Base-by-base conservation (phyloP, 768 basidiomycete species). In the Leccinum broughii region DNA sequence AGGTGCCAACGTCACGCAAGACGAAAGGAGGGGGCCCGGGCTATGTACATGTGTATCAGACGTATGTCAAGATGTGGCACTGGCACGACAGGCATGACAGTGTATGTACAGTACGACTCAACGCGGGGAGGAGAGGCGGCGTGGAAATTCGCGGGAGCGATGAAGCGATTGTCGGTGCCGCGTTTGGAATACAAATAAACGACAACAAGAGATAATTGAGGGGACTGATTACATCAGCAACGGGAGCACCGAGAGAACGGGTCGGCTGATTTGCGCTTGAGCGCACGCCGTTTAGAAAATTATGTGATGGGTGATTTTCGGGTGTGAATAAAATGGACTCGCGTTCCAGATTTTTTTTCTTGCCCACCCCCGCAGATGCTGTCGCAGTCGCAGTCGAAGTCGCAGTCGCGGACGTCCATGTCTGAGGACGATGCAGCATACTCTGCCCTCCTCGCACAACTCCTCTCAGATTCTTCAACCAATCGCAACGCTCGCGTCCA, bases 381-480 rank as follows among this genome's bases (percentile, higher is more conserved):
- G 49, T 26, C 11, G 44, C 22, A 14, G 49, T 28, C 24, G 24
- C 15, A 44, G 49, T 26, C 44, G 44, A 15, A 46, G 17, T 11
- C 14, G 13, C 49, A 17, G 24, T 28, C 49, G 24, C 2, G 49
- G 49, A 50, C 26, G 35, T 55, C 48, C 52, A 73, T 73, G 72
- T 67, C 68, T 3, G 74, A 72, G 15, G 74, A 75, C 61, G 72
- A 74, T 37, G 66, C 58, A 0, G 72, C 72, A 0, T 75, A 75
- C 51, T 69, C 72, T 10, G 65, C 59, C 0, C 63, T 74, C 6
- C 72, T 74, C 51, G 55, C 67, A 0, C 74, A 74, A 15, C 65
- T 74, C 1, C 63, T 74, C 55, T 64, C 67, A 0, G 72, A 66
- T 57, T 60, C 67, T 0, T 55, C 72, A 6, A 6, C 55, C 0